These are phyloP conservation scores for Epithemia pelagica DNA, from an alignment of 108 stramenopile species.

Conservation along the genomic window DNA sequence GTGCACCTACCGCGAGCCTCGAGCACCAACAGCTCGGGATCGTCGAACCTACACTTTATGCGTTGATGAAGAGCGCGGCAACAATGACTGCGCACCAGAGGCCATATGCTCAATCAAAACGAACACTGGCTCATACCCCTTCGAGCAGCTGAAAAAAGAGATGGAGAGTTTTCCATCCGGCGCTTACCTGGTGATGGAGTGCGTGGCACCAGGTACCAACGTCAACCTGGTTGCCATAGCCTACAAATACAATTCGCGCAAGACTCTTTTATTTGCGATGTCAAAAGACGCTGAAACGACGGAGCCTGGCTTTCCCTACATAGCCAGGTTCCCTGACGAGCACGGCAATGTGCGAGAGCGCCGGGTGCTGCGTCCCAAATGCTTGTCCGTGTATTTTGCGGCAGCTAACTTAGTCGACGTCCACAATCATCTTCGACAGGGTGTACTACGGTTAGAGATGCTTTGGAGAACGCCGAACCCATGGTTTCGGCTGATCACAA, in stretches of 20 bases:
- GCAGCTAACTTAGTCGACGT: neutral
- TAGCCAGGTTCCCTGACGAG: neutral
- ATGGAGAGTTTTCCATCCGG: neutral
- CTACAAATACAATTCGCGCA: neutral
- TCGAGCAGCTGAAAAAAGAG: neutral
- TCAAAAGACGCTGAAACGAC: neutral
- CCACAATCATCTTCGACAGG: neutral
- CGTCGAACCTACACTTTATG: neutral
- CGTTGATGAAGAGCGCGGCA: neutral
- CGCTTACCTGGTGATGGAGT: neutral
- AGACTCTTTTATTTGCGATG: neutral
- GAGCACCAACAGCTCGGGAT: neutral
- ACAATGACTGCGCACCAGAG: neutral
- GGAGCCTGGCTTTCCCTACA: neutral
- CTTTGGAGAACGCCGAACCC: neutral
- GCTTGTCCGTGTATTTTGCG: neutral
- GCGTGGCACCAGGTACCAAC: neutral
- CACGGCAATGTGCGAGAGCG: neutral
- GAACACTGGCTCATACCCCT: neutral
- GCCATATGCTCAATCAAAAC: neutral
- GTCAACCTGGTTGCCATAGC: neutral
- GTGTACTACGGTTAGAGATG: conserved; percentile 14
- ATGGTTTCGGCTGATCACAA: neutral
- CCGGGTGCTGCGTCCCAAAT: neutral
- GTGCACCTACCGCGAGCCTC: neutral